These are phyloP conservation scores for Volvox africanus DNA, from an alignment of 139 green algal genomes.

Conservation along the genomic window DNA sequence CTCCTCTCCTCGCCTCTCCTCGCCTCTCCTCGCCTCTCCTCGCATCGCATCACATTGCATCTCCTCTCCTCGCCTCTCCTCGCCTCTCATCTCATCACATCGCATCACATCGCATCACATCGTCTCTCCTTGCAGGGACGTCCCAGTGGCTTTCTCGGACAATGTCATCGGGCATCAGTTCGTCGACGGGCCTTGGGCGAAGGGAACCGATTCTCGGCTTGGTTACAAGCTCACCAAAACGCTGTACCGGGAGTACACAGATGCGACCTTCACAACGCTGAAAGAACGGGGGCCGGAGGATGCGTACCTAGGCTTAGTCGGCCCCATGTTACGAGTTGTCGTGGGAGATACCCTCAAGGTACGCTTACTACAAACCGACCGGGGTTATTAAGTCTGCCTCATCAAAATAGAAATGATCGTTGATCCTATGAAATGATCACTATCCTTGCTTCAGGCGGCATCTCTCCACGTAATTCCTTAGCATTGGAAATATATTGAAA, in stretches of 20 bases:
- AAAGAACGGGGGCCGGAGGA: constrained; percentile 53
- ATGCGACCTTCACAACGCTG: constrained; percentile 73
- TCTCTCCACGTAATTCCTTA: too few species aligned
- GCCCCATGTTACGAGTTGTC: constrained; percentile 70
- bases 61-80: too few species aligned
- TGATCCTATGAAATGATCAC: too few species aligned
- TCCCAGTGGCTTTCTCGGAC: constrained; percentile 43
- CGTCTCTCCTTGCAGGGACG: constrained; percentile 58
- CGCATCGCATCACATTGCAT: too few species aligned
- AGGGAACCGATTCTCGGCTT: constrained; percentile 42
- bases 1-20: constrained; percentile 12
- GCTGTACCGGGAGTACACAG: constrained; percentile 77
- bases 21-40: too few species aligned
- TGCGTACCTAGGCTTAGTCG: constrained; percentile 76
- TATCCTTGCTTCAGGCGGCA: too few species aligned
- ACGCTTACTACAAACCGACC: neutral
- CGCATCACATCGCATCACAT: too few species aligned
- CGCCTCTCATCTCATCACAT: too few species aligned
- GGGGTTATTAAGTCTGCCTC: too few species aligned
- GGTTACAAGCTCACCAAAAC: constrained; percentile 56
- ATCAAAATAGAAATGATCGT: too few species aligned
- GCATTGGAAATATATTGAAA: too few species aligned
- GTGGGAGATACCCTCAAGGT: constrained; percentile 77
- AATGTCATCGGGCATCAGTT: neutral
- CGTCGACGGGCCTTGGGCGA: neutral